phyloP scores from a whole-genome alignment of 768 basidiomycete species.

The Amanita jacksonii region DNA sequence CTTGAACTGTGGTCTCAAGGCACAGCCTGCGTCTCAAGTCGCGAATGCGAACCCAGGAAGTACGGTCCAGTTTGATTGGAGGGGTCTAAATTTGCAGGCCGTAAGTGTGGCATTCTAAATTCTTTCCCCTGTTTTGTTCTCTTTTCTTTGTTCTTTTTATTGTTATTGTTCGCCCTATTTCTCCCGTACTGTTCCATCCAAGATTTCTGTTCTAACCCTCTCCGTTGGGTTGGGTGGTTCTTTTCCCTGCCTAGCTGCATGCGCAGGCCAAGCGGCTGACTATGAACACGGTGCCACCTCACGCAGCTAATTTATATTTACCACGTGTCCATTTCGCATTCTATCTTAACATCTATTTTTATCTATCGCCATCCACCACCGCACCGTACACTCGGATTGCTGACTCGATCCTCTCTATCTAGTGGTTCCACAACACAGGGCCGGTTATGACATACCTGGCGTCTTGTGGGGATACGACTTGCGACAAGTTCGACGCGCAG shows the following conservation, averaged over 20 bases:
- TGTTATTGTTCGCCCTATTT: not conserved
- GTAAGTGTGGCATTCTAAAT: slow-evolving; percentile 12
- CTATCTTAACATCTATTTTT: no score
- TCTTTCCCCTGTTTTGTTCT: not conserved
- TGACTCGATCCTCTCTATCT: not conserved
- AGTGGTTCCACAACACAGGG: slow-evolving; percentile 20
- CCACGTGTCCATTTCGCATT: no score
- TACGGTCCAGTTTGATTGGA: slow-evolving; percentile 34
- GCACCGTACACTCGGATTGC: not conserved
- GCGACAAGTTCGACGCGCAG: slow-evolving; percentile 32
- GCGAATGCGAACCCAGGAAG: slow-evolving; percentile 39
- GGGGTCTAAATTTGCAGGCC: slow-evolving; percentile 22
- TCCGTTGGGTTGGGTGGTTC: no score
- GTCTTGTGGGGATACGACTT: slow-evolving; percentile 31
- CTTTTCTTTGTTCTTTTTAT: slow-evolving; percentile 7
- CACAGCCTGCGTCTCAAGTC: slow-evolving; percentile 33
- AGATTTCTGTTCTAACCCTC: no score
- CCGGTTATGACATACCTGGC: slow-evolving; percentile 30
- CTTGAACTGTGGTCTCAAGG: slow-evolving; percentile 38
- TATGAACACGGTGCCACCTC: no score
- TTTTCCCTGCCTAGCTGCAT: no score
- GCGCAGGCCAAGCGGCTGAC: no score
- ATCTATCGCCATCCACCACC: no score
- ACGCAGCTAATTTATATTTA: no score
- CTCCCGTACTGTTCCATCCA: no score